Conservation (phyloP, 495 filamentous ascomycete species). For the Penicillium daleae region DNA sequence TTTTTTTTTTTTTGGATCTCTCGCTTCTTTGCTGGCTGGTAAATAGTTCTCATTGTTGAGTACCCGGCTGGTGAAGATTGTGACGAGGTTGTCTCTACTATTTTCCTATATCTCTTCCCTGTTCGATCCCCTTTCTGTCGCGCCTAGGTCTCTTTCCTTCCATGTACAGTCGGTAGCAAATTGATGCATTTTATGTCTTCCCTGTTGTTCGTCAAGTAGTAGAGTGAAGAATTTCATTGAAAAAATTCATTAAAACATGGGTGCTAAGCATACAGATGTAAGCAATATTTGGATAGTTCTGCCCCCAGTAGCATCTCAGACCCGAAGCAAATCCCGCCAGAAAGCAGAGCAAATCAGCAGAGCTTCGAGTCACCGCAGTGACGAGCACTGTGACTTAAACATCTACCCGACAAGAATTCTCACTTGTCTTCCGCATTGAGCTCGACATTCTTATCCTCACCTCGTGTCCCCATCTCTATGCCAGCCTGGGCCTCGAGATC, state of each 20-base stretch:
- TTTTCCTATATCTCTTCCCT: conserved; percentile 24
- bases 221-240: background rate
- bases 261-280: background rate
- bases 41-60: conserved; percentile 13
- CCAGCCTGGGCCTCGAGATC: background rate
- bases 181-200: conserved; percentile 40
- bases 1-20: conserved; percentile 13
- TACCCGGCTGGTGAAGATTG: background rate
- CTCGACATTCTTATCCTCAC: background rate
- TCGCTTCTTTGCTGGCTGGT: conserved; percentile 16
- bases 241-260: background rate
- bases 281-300: background rate
- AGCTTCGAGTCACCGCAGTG: background rate
- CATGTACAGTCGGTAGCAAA: conserved; percentile 44
- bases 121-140: conserved; percentile 38
- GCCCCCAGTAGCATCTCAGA: background rate
- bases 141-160: conserved; percentile 34
- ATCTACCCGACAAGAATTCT: background rate
- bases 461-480: background rate
- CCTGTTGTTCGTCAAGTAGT: background rate
- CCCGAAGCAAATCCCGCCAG: no score
- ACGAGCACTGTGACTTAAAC: background rate
- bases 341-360: background rate
- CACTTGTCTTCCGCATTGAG: background rate
- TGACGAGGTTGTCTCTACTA: conserved; percentile 29